Evolutionary conservation across 1,284 basidiomycete species (phyloP).

Genomic region (Amylostereum areolatum): DNA sequence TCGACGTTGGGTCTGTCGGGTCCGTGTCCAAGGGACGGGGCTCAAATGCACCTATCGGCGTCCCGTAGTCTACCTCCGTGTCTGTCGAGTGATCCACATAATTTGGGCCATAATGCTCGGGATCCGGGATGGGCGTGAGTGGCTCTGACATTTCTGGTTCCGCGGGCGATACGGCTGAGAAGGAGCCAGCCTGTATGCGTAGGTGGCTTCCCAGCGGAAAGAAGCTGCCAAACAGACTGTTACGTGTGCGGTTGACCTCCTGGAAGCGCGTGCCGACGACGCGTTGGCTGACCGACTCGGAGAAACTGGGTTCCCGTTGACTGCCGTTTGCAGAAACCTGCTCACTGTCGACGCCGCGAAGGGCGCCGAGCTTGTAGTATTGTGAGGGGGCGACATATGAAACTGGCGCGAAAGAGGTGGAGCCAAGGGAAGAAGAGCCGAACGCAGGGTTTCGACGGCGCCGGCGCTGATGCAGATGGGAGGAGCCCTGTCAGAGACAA

Average conservation of each 20-base stretch:
- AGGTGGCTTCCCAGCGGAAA: conserved; percentile 64
- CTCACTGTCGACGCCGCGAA: conserved; percentile 57
- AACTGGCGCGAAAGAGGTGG: conserved; percentile 64
- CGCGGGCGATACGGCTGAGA: conserved; percentile 6
- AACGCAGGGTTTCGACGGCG: conserved; percentile 53
- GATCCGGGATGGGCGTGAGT: conserved; percentile 37
- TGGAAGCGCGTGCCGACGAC: conserved; percentile 65
- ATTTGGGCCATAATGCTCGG: conserved; percentile 48
- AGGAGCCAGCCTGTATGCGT: conserved; percentile 22
- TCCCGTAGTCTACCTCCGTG: conserved; percentile 24
- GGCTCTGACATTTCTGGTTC: background rate
- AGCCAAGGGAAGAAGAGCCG: conserved; percentile 58
- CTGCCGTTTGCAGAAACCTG: conserved; percentile 37
- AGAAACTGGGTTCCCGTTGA: conserved; percentile 36
- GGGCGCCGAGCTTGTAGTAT: conserved; percentile 64
- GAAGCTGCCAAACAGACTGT: conserved; percentile 34
- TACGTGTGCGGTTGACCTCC: conserved; percentile 56
- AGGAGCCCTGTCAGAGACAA: background rate
- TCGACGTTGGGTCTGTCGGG: conserved; percentile 13
- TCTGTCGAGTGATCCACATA: conserved; percentile 35
- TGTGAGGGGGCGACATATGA: conserved; percentile 75
- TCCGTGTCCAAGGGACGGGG: conserved; percentile 12
- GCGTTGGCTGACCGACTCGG: conserved; percentile 55
- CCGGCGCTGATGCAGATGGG: conserved; percentile 23
- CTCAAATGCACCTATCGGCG: background rate